Base-by-base conservation (phyloP, 805 yeast genomes). In the Candida succiphila region DNA sequence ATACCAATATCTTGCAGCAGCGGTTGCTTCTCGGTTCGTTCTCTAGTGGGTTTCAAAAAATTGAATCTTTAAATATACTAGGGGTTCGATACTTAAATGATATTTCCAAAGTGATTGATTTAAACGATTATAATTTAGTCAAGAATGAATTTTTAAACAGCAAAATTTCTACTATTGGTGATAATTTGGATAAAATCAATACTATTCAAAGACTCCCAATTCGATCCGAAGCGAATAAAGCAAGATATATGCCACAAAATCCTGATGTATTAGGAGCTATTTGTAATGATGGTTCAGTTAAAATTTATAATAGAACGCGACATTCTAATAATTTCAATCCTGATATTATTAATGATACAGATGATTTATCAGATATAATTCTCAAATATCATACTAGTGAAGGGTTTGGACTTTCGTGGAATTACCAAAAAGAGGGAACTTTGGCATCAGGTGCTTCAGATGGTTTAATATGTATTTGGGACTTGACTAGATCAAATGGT, bases 231-330 rank as follows among this genome's bases (percentile, higher is more conserved):
- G 78, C 87, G 36, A 84, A 85, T 49, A 69, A 72, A 39, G 77
- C 82, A 0, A 64, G 79, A 25, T 73, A 71, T 46, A 72, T 83
- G 76, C 94, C 95, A 0, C 89, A 81, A 43, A 88, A 88, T 46
- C 92, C 92, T 2, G 92, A 87, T 47, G 48, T 88, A 5, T 65
- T 88, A 5, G 85, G 88, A 2, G 70, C 86, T 15, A 72, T 77
- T 8, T 74, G 82, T 28, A 73, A 79, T 27, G 52, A 59, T 22
- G 96, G 96, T 1, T 61, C 68, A 12, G 61, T 79, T 10, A 72
- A 67, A 33, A 57, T 88, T 4, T 84, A 78, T 54, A 94, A 88
- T 53, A 66, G 92, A 44, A 87, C 96, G 0, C 86, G 84, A 51
- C 94, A 85, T 52, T 67, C 86, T 12, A 55, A 52, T 32, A 48